These are phyloP conservation scores for Rhododendron henanense DNA, from an alignment of 148 eudicot species.

Conservation along the genomic window DNA sequence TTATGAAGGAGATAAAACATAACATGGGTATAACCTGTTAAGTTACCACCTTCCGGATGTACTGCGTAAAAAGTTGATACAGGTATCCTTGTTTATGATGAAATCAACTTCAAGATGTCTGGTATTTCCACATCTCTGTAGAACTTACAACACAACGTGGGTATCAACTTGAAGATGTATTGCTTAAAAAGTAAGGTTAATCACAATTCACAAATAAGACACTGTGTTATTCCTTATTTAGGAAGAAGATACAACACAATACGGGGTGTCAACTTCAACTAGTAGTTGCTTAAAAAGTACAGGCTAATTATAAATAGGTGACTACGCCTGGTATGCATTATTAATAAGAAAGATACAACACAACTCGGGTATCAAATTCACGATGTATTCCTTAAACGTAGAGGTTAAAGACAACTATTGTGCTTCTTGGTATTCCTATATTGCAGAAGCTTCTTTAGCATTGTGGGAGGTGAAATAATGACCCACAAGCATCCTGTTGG, in stretches of 20 bases:
- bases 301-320: not conserved
- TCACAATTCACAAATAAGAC: not conserved
- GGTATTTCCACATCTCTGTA: too few relatives aligned
- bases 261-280: not conserved
- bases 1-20: not conserved
- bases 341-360: not conserved
- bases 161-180: not conserved
- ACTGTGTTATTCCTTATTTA: not conserved
- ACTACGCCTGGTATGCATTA: not conserved
- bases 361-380: not conserved
- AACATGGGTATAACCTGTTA: not conserved
- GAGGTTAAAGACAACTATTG: not conserved
- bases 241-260: not conserved
- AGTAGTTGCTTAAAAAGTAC: not conserved
- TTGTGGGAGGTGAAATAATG: not conserved
- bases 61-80: too few relatives aligned
- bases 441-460: not conserved
- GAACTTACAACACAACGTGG: not conserved
- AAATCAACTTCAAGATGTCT: too few relatives aligned
- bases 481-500: not conserved
- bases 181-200: not conserved
- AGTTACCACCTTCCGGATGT: too few relatives aligned
- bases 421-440: not conserved
- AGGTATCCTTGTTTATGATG: too few relatives aligned
- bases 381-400: not conserved